Evolutionary conservation across 306 rosid species (phyloP).

Genomic region (Purshia tridentata): DNA sequence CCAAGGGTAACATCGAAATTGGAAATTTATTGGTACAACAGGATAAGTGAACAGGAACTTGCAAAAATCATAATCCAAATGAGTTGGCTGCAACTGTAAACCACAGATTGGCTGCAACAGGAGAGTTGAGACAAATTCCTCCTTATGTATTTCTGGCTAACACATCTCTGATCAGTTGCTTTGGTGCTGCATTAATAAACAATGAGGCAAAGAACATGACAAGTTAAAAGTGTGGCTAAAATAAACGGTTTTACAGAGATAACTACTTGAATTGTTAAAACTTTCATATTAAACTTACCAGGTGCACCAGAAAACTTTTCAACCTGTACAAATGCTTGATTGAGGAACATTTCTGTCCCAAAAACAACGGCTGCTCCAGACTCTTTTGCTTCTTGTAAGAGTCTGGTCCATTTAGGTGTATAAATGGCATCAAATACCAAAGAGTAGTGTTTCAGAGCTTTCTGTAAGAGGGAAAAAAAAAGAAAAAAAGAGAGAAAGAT

Average conservation of each 20-base stretch:
- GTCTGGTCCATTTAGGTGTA: conserved; percentile 67
- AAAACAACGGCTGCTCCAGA: conserved; percentile 50
- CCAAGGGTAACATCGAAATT: background rate
- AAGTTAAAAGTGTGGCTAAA: background rate
- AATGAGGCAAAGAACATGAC: background rate
- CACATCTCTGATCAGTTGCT: conserved; percentile 52
- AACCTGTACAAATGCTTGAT: conserved; percentile 65
- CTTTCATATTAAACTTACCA: conserved; percentile 32
- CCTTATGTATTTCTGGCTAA: conserved; percentile 37
- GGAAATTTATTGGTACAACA: conserved; percentile 19
- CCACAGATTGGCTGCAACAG: background rate
- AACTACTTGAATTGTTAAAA: background rate
- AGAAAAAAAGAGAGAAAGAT: background rate
- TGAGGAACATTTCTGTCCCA: conserved; percentile 68
- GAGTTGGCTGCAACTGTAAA: background rate
- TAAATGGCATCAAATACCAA: conserved; percentile 68
- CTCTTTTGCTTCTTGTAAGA: conserved; percentile 63
- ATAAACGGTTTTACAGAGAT: background rate
- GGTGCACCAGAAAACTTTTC: conserved; percentile 59
- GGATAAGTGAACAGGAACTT: background rate
- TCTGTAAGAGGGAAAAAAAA: conserved; percentile 23
- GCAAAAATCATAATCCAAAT: background rate
- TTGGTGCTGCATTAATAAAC: conserved; percentile 47
- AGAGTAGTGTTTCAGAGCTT: conserved; percentile 55
- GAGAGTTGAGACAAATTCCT: background rate